Percentiles rank a stretch among this genome's conserved stretches.
Conservation (phyloP, 2,329 filamentous ascomycete genomes). For the Venturia oleaginea region DNA sequence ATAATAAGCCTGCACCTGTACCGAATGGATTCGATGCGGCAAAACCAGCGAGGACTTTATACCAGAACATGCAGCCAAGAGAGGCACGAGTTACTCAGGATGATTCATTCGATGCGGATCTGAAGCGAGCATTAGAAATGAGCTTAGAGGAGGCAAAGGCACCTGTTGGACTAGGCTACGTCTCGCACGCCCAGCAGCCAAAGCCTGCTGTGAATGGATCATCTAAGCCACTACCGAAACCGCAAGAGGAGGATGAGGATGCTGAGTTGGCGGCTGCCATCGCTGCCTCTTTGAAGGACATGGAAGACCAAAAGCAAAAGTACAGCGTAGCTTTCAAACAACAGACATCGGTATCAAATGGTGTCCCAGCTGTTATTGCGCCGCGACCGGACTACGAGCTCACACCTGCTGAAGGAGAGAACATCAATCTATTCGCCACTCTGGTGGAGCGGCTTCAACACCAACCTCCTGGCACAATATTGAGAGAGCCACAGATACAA, state of each 20-base stretch:
- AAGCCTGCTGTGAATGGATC: constrained; percentile 26
- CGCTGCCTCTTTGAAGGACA: constrained; percentile 85
- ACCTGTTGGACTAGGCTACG: constrained; percentile 60
- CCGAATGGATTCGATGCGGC: constrained; percentile 38
- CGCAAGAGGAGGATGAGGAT: constrained; percentile 70
- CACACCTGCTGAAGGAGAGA: constrained; percentile 87
- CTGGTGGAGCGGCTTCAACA: constrained; percentile 90
- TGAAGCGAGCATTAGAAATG: constrained; percentile 92
- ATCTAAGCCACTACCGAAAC: constrained; percentile 32
- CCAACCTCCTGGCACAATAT: constrained; percentile 86
- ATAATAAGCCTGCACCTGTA: constrained; percentile 31
- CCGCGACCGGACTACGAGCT: constrained; percentile 93
- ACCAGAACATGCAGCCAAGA: constrained; percentile 63
- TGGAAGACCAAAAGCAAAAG: constrained; percentile 95
- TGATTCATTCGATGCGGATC: constrained; percentile 85
- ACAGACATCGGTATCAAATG: constrained; percentile 52
- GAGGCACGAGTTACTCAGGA: constrained; percentile 65
- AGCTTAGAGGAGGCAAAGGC: constrained; percentile 85
- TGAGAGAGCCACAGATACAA: constrained; percentile 96
- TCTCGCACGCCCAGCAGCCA: constrained; percentile 49
- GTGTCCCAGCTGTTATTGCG: constrained; percentile 38
- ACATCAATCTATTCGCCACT: constrained; percentile 92
- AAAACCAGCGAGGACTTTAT: constrained; percentile 50
- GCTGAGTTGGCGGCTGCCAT: constrained; percentile 91
- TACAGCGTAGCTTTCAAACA: constrained; percentile 78